Percentiles rank a stretch among this genome's conserved stretches.
Evolutionary conservation across 1,284 basidiomycete species (phyloP).

Genomic region (Xerocomus nothofagi): DNA sequence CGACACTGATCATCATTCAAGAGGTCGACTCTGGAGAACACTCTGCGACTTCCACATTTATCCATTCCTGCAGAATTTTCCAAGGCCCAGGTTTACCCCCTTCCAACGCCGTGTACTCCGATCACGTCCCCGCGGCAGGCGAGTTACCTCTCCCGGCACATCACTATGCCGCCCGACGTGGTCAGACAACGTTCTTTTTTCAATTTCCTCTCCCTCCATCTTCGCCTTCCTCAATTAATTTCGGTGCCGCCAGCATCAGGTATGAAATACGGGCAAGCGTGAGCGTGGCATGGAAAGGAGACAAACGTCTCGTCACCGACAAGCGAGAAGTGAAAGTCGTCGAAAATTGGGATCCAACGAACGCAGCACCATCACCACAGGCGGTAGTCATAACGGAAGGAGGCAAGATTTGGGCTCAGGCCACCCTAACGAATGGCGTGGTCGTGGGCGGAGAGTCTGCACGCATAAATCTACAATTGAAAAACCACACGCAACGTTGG

Average conservation of each 20-base stretch:
- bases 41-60: slow-evolving; percentile 72
- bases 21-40: slow-evolving; percentile 74
- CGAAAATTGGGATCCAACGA: slow-evolving; percentile 48
- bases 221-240: slow-evolving; percentile 66
- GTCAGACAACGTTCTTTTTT: slow-evolving; percentile 73
- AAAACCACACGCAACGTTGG: slow-evolving; percentile 76
- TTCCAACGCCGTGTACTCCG: slow-evolving; percentile 70
- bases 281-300: slow-evolving; percentile 70
- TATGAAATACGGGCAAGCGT: slow-evolving; percentile 73
- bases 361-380: slow-evolving; percentile 45
- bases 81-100: slow-evolving; percentile 78
- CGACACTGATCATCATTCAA: slow-evolving; percentile 31
- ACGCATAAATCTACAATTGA: slow-evolving; percentile 72
- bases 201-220: slow-evolving; percentile 62
- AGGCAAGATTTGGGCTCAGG: slow-evolving; percentile 76
- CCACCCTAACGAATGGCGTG: slow-evolving; percentile 57
- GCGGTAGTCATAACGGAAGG: slow-evolving; percentile 67
- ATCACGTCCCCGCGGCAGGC: slow-evolving; percentile 47
- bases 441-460: slow-evolving; percentile 66
- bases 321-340: slow-evolving; percentile 64
- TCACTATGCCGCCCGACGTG: slow-evolving; percentile 67
- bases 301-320: slow-evolving; percentile 62
- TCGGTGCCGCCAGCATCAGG: slow-evolving; percentile 62
- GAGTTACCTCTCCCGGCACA: slow-evolving; percentile 58
- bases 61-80: slow-evolving; percentile 66